Evolutionary conservation across 805 yeast species (phyloP).

Genomic region (Hermanozyma aechmeae): DNA sequence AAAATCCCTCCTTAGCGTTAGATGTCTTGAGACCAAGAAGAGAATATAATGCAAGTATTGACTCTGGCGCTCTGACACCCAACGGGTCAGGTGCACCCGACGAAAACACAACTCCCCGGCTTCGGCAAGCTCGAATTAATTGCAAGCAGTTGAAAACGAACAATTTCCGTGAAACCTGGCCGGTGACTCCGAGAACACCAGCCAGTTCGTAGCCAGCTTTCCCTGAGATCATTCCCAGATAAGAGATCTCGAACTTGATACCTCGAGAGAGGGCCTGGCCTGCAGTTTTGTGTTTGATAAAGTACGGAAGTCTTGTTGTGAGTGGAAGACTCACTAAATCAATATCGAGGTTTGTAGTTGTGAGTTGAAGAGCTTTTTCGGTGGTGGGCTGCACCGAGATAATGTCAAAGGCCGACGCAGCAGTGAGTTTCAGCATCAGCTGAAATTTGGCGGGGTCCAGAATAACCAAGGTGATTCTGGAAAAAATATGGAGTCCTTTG

Average conservation of each 20-base stretch:
- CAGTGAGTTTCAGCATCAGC: conserved; percentile 38
- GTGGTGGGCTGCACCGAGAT: conserved; percentile 73
- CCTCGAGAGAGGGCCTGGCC: conserved; percentile 83
- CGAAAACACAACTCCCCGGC: conserved; percentile 68
- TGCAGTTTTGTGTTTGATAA: conserved; percentile 72
- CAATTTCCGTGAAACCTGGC: conserved; percentile 41
- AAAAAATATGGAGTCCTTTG: conserved; percentile 37
- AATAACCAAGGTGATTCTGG: conserved; percentile 67
- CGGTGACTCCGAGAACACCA: conserved; percentile 11
- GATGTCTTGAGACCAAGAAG: conserved; percentile 63
- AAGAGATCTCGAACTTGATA: conserved; percentile 69
- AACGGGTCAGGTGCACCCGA: conserved; percentile 59
- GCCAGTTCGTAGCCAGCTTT: conserved; percentile 17
- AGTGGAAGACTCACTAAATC: conserved; percentile 74
- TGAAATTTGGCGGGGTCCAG: conserved; percentile 75
- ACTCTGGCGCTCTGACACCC: conserved; percentile 58
- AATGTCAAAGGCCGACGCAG: conserved; percentile 50
- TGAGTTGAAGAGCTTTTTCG: conserved; percentile 70
- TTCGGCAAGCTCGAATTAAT: conserved; percentile 71
- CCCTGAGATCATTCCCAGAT: conserved; percentile 43
- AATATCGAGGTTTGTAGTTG: conserved; percentile 67
- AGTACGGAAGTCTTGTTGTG: conserved; percentile 57
- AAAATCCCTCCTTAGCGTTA: conserved; percentile 50
- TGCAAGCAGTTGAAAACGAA: conserved; percentile 66
- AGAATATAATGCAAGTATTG: conserved; percentile 55